phyloP scores from a whole-genome alignment of 2,329 filamentous ascomycete genomes.

The Monilinia fructigena region DNA sequence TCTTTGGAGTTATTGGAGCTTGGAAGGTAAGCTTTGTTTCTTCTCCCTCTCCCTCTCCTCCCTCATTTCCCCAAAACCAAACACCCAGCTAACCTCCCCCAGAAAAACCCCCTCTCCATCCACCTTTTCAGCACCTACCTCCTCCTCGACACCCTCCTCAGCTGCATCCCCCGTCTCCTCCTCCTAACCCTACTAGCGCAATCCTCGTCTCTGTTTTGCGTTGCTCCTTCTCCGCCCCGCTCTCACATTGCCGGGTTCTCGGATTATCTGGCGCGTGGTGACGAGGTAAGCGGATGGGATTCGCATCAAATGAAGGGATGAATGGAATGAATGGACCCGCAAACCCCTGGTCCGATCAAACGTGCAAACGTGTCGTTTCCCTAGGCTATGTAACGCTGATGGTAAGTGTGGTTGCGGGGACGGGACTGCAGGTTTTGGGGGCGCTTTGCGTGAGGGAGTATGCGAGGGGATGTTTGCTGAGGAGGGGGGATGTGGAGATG shows the following conservation, averaged over 20 bases:
- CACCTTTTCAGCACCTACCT: conserved; percentile 40
- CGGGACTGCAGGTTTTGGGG: conserved; percentile 11
- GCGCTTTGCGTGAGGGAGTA: conserved; percentile 20
- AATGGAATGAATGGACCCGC: no score
- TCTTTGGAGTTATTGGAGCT: conserved; percentile 46
- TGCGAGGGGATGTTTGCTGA: conserved; percentile 32
- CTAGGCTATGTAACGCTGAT: neutral
- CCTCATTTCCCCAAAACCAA: neutral
- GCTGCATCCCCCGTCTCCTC: conserved; percentile 36
- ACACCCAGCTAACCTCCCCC: no score
- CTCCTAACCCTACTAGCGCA: neutral
- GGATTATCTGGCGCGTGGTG: conserved; percentile 25
- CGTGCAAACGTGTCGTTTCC: neutral
- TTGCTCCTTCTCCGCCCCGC: neutral
- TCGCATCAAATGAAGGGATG: no score
- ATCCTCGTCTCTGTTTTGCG: conserved; percentile 7
- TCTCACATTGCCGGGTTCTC: conserved; percentile 31
- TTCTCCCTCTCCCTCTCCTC: no score
- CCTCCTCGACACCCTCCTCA: conserved; percentile 38
- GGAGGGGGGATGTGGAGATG: neutral
- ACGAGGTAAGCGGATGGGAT: no score
- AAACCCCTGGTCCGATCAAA: neutral
- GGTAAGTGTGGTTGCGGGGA: neutral
- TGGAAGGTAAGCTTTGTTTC: conserved; percentile 41
- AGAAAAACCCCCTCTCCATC: conserved; percentile 23